Conservation (phyloP, 495 filamentous ascomycete species). For the Neurospora tetraspora region DNA sequence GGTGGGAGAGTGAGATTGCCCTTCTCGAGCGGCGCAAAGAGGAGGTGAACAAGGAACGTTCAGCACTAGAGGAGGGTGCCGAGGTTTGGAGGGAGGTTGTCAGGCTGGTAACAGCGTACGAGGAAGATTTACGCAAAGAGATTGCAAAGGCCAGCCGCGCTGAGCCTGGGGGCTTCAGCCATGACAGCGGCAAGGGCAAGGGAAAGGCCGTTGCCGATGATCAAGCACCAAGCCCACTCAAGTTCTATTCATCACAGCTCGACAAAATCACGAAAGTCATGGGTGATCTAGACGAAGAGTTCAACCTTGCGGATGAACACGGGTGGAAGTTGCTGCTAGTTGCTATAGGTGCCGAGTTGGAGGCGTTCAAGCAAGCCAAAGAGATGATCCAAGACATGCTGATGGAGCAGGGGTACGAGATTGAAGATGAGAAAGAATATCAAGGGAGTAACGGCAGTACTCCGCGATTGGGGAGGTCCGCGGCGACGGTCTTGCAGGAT, state of each 20-base stretch:
- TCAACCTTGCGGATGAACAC: slow-evolving; percentile 51
- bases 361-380: slow-evolving; percentile 66
- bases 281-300: slow-evolving; percentile 45
- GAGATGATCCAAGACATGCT: slow-evolving; percentile 42
- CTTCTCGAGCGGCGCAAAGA: slow-evolving; percentile 46
- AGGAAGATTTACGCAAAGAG: slow-evolving; percentile 47
- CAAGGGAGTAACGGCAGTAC: slow-evolving; percentile 3
- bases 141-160: slow-evolving; percentile 29
- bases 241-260: slow-evolving; percentile 26
- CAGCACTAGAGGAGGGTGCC: slow-evolving; percentile 75
- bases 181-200: slow-evolving; percentile 15
- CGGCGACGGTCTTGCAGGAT: not conserved
- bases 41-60: slow-evolving; percentile 55
- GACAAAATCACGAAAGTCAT: slow-evolving; percentile 48
- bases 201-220: slow-evolving; percentile 13
- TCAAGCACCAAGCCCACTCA: slow-evolving; percentile 20
- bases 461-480: slow-evolving; percentile 11
- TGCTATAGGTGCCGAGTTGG: slow-evolving; percentile 79
- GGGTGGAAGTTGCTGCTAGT: slow-evolving; percentile 85
- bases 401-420: slow-evolving; percentile 1
- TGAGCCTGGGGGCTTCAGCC: slow-evolving; percentile 1
- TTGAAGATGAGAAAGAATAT: slow-evolving; percentile 5
- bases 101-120: slow-evolving; percentile 55
- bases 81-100: slow-evolving; percentile 68
- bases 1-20: slow-evolving; percentile 59